These are phyloP conservation scores for Diplodia sapinea DNA, from an alignment of 2,329 filamentous ascomycete genomes.

Conservation along the genomic window DNA sequence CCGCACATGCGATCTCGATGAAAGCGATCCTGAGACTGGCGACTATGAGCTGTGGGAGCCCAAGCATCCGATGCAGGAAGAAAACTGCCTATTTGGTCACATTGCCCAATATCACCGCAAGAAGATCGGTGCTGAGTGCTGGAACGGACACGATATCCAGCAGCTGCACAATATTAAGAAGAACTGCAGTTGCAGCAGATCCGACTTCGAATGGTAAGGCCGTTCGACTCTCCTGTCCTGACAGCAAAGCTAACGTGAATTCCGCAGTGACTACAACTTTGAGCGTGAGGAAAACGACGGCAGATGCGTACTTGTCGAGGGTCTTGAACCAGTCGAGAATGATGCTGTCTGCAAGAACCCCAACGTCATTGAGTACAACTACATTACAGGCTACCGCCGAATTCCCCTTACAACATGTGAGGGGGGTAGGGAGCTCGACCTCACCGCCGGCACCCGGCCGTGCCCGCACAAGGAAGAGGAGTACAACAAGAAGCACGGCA, in stretches of 20 bases:
- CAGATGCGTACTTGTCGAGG: slow-evolving; percentile 76
- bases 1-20: slow-evolving; percentile 71
- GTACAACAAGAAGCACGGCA: slow-evolving; percentile 73
- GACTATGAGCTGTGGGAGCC: slow-evolving; percentile 92
- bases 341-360: slow-evolving; percentile 64
- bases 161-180: slow-evolving; percentile 71
- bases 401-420: slow-evolving; percentile 88
- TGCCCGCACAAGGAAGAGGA: slow-evolving; percentile 85
- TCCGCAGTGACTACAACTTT: slow-evolving; percentile 84
- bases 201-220: slow-evolving; percentile 90
- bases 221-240: not conserved
- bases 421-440: slow-evolving; percentile 77
- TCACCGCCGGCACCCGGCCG: slow-evolving; percentile 63
- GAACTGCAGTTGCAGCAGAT: slow-evolving; percentile 82
- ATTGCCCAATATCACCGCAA: slow-evolving; percentile 89
- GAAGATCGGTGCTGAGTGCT: slow-evolving; percentile 77
- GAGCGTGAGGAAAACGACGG: slow-evolving; percentile 78
- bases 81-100: slow-evolving; percentile 93
- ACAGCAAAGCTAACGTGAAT: slow-evolving; percentile 33
- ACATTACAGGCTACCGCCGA: slow-evolving; percentile 84
- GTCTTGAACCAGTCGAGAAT: slow-evolving; percentile 69
- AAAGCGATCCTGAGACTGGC: slow-evolving; percentile 62
- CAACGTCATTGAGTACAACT: slow-evolving; percentile 78
- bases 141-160: slow-evolving; percentile 75
- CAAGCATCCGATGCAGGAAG: slow-evolving; percentile 75